Evolutionary conservation across 768 basidiomycete species (phyloP), one percentile per base, ranked within the genome.

Genomic region (Psilocybe sp.): DNA sequence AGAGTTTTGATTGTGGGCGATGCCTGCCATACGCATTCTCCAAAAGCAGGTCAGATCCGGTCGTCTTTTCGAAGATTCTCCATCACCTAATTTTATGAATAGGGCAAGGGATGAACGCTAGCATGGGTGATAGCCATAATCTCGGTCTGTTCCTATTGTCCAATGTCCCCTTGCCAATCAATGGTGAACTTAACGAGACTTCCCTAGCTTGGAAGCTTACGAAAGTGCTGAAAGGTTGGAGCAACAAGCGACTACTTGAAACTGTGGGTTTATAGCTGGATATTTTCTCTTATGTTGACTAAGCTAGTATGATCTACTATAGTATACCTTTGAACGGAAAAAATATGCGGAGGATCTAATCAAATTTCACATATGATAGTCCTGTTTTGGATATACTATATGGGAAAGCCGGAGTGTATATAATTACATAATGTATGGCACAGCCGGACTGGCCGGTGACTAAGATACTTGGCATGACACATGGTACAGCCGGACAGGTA

Each of bases 101-200:
- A 82, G 82, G 86, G 12, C 87, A 89, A 62, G 87, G 85, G 11
- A 84, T 87, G 85, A 87, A 87, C 56, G 86, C 85, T 6, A 82
- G 82, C 53, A 87, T 88, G 81, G 82, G 80, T 44, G 87, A 89
- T 59, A 76, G 82, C 14, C 86, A 86, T 53, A 89, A 89, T 58
- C 74, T 89, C 18, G 77, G 82, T 78, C 52, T 38, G 66, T 51
- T 4, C 16, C 23, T 11, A 36, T 9, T 37, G 5, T 23, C 37
- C 38, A n/a, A 35, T 37, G 5, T 23, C 37, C 38, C 14, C 28
- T 50, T 15, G 39, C 5, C 33, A n/a, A 39, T 35, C 34, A 1
- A 2, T 16, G 23, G 23, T 19, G n/a, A 20, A 34, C 38, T 9
- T 18, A 42, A 28, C 40, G 23, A 35, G 34, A 31, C 18, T 20